A percentile compares a stretch with the other conserved stretches of the same genome.
Evolutionary conservation across 331 rosid genomes (phyloP).

Genomic region (Malus hybrid): DNA sequence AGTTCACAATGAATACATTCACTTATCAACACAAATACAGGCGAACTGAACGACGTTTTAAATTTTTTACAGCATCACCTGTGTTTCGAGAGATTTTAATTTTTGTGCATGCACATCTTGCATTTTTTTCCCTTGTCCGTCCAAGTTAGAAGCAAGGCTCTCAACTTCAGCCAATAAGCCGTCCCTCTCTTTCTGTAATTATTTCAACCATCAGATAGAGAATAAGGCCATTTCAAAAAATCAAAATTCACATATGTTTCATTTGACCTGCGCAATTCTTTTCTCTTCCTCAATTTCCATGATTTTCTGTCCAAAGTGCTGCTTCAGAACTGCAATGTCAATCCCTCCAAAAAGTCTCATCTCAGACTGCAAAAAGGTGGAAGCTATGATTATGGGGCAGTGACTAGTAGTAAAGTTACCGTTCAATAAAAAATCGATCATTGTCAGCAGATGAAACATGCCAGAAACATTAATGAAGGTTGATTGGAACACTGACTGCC

Average conservation of each 20-base stretch:
- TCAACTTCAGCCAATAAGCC: slow-evolving; percentile 59
- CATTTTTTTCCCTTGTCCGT: slow-evolving; percentile 41
- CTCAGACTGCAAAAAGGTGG: slow-evolving; percentile 47
- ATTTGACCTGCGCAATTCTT: slow-evolving; percentile 58
- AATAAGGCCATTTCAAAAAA: slow-evolving; percentile 5
- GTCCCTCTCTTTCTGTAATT: slow-evolving; percentile 67
- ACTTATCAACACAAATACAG: background rate
- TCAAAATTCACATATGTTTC: slow-evolving; percentile 1
- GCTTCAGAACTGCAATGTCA: slow-evolving; percentile 56
- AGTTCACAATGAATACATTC: slow-evolving; percentile 3
- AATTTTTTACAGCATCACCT: slow-evolving; percentile 33
- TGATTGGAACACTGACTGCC: background rate
- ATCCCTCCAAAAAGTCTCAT: slow-evolving; percentile 52
- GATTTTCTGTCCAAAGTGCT: slow-evolving; percentile 61
- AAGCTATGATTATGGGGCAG: slow-evolving; percentile 3
- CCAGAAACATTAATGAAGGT: slow-evolving; percentile 1
- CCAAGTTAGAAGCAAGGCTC: slow-evolving; percentile 48
- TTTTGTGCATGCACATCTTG: slow-evolving; percentile 53
- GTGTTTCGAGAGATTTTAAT: slow-evolving; percentile 57
- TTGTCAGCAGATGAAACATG: background rate
- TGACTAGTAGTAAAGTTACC: background rate
- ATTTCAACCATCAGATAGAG: slow-evolving; percentile 20
- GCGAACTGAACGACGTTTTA: slow-evolving; percentile 5
- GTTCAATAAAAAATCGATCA: slow-evolving; percentile 1
- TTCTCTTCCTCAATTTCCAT: slow-evolving; percentile 77